Evolutionary conservation across 345 rosid species (phyloP), one percentile per base, ranked within the genome.

Genomic region (Cardamine chenopodiifolia): DNA sequence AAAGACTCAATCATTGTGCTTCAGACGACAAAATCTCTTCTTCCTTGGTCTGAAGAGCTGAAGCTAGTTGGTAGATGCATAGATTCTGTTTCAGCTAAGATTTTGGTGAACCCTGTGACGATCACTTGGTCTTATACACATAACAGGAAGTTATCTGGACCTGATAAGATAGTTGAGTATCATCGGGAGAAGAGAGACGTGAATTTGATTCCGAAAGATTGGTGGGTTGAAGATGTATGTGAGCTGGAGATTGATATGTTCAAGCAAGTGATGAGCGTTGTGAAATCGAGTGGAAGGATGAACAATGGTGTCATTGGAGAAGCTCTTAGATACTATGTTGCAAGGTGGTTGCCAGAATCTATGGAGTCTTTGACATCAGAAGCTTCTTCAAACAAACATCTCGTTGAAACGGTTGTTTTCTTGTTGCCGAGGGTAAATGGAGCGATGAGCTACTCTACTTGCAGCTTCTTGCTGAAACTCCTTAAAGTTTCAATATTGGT

Each of bases 211-310:
- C 97, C 98, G 0, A 84, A 80, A 70, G 98, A 94, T 79, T 94
- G 97, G 98, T 94, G 98, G 98, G 93, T 89, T 2, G 98, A 94
- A 88, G 98, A 91, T 83, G 68, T 88, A 18, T 88, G 90, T 49
- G 98, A 89, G 71, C 86, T 94, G 7, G 96, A 91, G 62, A 82
- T 91, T 67, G 89, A 85, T 82, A 82, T 88, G 66, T 94, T 85
- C 66, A 86, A 91, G 80, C 79, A 82, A 73, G 89, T 91, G 18
- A 84, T 94, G 71, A 34, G 73, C 50, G 72, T 84, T 71, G 86
- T 90, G 47, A 94, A 83, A 59, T 87, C 90, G 0, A 94, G 91
- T 77, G 97, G 93, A 42, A 85, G 90, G 72, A 89, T 91, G 90
- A 90, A 87, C 44, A 79, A 85, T 20, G 56, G 62, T 1, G 86